phyloP scores from a whole-genome alignment of 129 eudicot species.

The Lactuca sativa region DNA sequence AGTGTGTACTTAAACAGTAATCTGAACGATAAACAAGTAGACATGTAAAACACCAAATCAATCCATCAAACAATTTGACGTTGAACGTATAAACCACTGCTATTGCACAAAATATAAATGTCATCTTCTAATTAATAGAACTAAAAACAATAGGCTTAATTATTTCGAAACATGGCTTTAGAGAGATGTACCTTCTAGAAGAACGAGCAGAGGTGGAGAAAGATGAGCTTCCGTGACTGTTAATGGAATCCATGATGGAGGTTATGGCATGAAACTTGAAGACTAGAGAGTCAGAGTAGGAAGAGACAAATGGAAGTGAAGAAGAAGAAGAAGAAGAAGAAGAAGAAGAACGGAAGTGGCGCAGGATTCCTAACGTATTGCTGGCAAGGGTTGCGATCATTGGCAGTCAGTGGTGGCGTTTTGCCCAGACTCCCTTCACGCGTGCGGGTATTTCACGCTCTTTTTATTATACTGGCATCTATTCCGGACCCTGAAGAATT shows the following conservation, averaged over 20 bases:
- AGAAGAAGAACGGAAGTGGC: constrained; percentile 35
- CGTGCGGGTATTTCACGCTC: too few relatives aligned
- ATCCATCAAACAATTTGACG: background rate
- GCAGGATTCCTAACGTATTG: constrained; percentile 24
- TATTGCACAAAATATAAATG: too few relatives aligned
- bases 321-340: constrained; percentile 1
- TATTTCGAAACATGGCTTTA: background rate
- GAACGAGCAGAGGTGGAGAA: constrained; percentile 31
- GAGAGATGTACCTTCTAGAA: constrained; percentile 31
- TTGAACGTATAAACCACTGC: too few relatives aligned
- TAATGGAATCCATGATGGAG: constrained; percentile 14
- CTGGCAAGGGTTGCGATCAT: constrained; percentile 20
- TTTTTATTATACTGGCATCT: too few relatives aligned
- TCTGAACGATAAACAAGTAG: background rate
- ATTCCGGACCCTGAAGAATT: too few relatives aligned
- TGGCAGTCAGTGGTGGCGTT: constrained; percentile 6
- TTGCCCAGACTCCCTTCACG: background rate
- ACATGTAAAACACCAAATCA: background rate
- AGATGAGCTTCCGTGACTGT: constrained; percentile 28
- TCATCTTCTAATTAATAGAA: background rate
- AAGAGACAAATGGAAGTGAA: too few relatives aligned
- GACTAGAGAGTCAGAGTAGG: constrained; percentile 2
- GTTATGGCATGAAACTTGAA: constrained; percentile 16
- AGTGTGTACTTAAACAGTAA: background rate
- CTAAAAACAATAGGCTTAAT: background rate